These are phyloP conservation scores for Trypanosoma platydactyli DNA, from an alignment of 208 protist genomes.

Conservation along the genomic window DNA sequence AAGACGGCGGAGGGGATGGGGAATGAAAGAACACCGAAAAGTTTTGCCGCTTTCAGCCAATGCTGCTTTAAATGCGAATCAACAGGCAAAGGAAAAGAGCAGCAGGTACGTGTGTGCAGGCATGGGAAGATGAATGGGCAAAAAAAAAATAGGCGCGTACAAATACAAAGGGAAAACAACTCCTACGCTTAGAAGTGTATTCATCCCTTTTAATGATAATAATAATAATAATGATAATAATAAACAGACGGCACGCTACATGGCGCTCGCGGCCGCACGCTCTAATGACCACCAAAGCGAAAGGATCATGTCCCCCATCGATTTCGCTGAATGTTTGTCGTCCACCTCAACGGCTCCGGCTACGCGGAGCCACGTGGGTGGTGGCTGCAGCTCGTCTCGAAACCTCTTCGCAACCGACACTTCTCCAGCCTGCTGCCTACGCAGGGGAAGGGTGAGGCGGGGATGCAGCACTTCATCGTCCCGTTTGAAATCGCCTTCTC, in stretches of 20 bases:
- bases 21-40: too few relatives aligned
- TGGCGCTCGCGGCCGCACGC: background rate
- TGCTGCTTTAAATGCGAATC: too few relatives aligned
- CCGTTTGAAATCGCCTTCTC: background rate
- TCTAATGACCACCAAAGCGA: constrained; percentile 22
- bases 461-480: background rate
- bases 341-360: background rate
- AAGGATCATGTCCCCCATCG: constrained; percentile 7
- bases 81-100: too few relatives aligned
- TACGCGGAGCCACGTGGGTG: constrained; percentile 8
- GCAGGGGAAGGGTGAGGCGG: background rate
- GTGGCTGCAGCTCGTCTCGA: background rate
- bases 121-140: too few relatives aligned
- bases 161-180: too few relatives aligned
- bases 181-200: too few relatives aligned
- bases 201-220: too few relatives aligned
- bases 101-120: too few relatives aligned
- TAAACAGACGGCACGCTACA: background rate
- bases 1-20: too few relatives aligned
- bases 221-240: background rate
- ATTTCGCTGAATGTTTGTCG: background rate
- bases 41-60: too few relatives aligned
- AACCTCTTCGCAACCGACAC: background rate
- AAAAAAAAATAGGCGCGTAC: too few relatives aligned
- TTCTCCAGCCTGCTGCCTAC: background rate